Base-by-base conservation (phyloP, 1,139 yeast genomes). In the Yamadazyma sp. region DNA sequence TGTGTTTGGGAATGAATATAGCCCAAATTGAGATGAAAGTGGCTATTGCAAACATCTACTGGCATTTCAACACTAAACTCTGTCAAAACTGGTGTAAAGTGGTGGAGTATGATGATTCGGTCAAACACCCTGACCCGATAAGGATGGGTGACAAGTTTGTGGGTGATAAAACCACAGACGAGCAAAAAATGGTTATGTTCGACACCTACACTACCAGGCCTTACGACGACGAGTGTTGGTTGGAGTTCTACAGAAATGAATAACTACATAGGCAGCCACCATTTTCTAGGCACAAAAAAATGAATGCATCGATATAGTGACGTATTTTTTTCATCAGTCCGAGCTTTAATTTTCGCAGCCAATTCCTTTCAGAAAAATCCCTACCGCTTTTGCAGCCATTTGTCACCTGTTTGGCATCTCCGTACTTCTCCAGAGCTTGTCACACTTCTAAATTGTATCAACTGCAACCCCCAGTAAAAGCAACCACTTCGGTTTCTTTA, bases 1-100 rank as follows among this genome's bases (percentile, higher is more conserved):
- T 82, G 89, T 83, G 91, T 51, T 63, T 82, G 41, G 91, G 91
- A 0, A 76, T 80, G 81, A 73, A 83, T 51, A 62, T 83, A 41
- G 91, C 89, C 0, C 59, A 77, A 25, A 76, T 78, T 33, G 91
- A 83, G 54, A 81, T 83, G 69, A 83, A 82, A 52, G 53, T 81
- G 33, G 73, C 77, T 7, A 54, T 79, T 20, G 78, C 81, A 11
- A 71, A 73, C 42, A 57, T 83, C 11, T 78, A 81, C 55, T 69
- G 77, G 66, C 68, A 73, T 30, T 83, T 58, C 50, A 46, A 50
- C 5, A 60, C 69, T 12, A 46, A 49, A 14, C 53, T 75, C 5
- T 66, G 74, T 40, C 33, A 51, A 2, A 65, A 68, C 35, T 76
- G 81, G 81, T 73, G 80, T 48, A 48, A 54, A 2, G 51, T 69